Evolutionary conservation across 495 filamentous ascomycete species (phyloP).

Genomic region (Neurospora sp.): DNA sequence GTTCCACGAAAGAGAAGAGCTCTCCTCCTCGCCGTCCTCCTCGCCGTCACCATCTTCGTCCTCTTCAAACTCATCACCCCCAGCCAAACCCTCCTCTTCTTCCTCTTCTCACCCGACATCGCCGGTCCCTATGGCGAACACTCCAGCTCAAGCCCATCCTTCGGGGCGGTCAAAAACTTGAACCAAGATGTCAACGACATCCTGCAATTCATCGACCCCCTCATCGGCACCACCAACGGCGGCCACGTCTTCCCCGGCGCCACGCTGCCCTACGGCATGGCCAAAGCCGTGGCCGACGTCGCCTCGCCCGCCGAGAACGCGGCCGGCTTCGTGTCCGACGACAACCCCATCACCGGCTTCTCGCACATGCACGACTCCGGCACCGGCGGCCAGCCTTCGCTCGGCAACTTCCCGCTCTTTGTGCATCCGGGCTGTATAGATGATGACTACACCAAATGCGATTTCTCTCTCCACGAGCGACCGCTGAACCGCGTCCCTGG

Average conservation of each 20-base stretch:
- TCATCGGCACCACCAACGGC: constrained; percentile 53
- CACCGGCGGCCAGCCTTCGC: constrained; percentile 44
- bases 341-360: constrained; percentile 38
- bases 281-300: constrained; percentile 57
- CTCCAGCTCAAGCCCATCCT: background rate
- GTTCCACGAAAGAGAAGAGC: constrained; percentile 29
- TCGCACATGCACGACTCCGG: constrained; percentile 62
- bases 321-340: constrained; percentile 57
- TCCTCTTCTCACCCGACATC: constrained; percentile 18
- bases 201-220: constrained; percentile 38
- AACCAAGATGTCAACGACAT: constrained; percentile 18
- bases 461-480: constrained; percentile 43
- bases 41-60: constrained; percentile 19
- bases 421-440: constrained; percentile 54
- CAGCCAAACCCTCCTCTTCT: constrained; percentile 9
- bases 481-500: constrained; percentile 35
- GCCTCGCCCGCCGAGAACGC: constrained; percentile 48
- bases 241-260: constrained; percentile 68
- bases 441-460: constrained; percentile 51
- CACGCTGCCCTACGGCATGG: constrained; percentile 60
- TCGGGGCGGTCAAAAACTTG: background rate
- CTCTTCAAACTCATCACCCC: constrained; percentile 13
- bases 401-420: constrained; percentile 72
- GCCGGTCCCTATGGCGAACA: constrained; percentile 3
- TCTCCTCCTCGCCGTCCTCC: constrained; percentile 19